Conservation (phyloP, 257 asterid species). For the Echites panduratus region DNA sequence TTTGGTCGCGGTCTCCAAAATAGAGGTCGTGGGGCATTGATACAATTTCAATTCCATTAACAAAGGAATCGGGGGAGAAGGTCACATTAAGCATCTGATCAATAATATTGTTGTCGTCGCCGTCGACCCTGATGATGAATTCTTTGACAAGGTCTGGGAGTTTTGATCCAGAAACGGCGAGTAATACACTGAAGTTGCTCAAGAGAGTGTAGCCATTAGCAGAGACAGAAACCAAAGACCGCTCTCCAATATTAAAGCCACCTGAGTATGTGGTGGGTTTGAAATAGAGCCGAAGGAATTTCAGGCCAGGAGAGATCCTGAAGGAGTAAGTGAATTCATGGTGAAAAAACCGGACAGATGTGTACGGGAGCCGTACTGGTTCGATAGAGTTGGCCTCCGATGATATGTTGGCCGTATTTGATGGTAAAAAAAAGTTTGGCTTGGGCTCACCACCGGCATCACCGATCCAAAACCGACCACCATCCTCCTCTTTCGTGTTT, state of each 20-base stretch:
- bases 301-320: conserved; percentile 34
- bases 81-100: conserved; percentile 28
- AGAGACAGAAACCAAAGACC: conserved; percentile 27
- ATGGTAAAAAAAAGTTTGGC: conserved; percentile 23
- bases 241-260: neutral
- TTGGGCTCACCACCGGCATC: conserved; percentile 29
- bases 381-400: conserved; percentile 2
- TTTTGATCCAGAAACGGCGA: neutral
- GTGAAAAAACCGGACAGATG: conserved; percentile 32
- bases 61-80: conserved; percentile 41
- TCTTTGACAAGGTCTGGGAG: conserved; percentile 17
- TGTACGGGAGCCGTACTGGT: conserved; percentile 29
- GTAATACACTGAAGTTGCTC: conserved; percentile 39
- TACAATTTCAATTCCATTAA: conserved; percentile 60
- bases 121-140: conserved; percentile 29
- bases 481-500: neutral
- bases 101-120: too few species aligned
- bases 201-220: conserved; percentile 36
- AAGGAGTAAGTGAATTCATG: conserved; percentile 40
- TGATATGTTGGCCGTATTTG: conserved; percentile 21
- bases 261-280: conserved; percentile 27
- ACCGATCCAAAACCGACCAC: conserved; percentile 30
- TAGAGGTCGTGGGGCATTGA: conserved; percentile 37
- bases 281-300: conserved; percentile 56
- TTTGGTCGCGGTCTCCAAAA: conserved; percentile 11